Conservation (phyloP, 257 asterid genomes). For the Orobanche coerulescens region DNA sequence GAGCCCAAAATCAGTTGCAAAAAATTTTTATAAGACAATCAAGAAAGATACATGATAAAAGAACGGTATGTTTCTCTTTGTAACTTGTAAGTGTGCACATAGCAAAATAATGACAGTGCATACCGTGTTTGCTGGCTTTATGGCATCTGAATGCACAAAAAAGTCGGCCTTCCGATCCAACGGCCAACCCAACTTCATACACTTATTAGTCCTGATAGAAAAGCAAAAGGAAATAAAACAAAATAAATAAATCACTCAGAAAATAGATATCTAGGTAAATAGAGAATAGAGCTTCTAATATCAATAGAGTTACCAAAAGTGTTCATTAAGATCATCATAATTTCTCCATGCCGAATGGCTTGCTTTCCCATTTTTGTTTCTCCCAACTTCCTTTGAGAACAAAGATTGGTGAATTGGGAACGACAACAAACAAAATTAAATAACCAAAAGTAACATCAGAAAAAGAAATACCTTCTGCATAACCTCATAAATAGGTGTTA, state of each 20-base stretch:
- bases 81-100: not conserved
- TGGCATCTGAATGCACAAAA: constrained; percentile 62
- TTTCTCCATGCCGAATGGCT: constrained; percentile 98
- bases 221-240: constrained; percentile 15
- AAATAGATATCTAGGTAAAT: constrained; percentile 2
- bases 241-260: constrained; percentile 1
- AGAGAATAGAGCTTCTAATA: constrained; percentile 16
- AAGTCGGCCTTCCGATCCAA: constrained; percentile 62
- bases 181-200: constrained; percentile 91
- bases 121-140: constrained; percentile 38
- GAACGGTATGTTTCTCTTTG: too few relatives aligned
- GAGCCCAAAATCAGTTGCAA: not conserved
- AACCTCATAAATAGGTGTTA: constrained; percentile 86
- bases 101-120: constrained; percentile 2
- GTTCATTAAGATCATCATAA: constrained; percentile 92
- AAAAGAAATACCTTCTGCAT: constrained; percentile 50
- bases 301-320: constrained; percentile 68
- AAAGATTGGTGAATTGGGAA: constrained; percentile 29
- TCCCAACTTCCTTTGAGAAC: constrained; percentile 80
- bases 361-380: constrained; percentile 76
- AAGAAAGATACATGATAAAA: not conserved
- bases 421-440: not conserved
- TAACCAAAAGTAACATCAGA: constrained; percentile 10
- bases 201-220: constrained; percentile 58
- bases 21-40: not conserved